Base-by-base conservation (phyloP, 108 stramenopile species). In the Discostella pseudostelligera region DNA sequence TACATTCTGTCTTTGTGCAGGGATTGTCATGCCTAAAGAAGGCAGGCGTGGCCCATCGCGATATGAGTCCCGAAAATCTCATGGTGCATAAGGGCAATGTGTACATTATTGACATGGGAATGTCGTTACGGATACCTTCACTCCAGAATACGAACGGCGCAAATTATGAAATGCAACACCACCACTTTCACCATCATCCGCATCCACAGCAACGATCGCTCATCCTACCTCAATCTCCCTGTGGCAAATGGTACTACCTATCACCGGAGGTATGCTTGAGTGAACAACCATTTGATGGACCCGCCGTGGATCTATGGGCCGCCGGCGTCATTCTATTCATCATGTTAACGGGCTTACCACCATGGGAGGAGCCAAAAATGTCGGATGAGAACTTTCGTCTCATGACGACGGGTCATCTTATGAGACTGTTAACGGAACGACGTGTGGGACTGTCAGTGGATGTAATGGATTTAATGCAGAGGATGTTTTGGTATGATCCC, bases 161-260 rank as follows among this genome's bases (percentile, higher is more conserved):
- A 9, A 22, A 44, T 17, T 6, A 44, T 17, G 44, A 44, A 14
- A 21, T 10, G 3, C 8, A 29, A 10, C 1, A 53, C 7, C 13
- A 28, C 28, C 25, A 12, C 1, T 16, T 0, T 25, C 0, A 14
- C 14, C 13, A 54, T 36, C 1, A 13, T 16, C 8, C 2, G 32
- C 25, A 39, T 36, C 9, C 48, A 77, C 28, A 19, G 16, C 22
- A 16, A 11, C 62, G 93, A 46, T 67, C 58, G 50, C 73, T 92
- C 22, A 84, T 96, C 17, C 22, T 16, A 22, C 84, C 88, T 3
- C 92, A 94, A 54, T 85, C 88, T 17, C 86, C 81, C 13, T 95
- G 95, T 67, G 97, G 97, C 10, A 96, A 96, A 71, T 92, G 82
- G 83, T 88, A 88, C 25, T 97, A 96, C 67, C 94, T 96, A 85